Base-by-base conservation (phyloP, 1,284 basidiomycete species). In the Ceratorhiza oryzae-sativae region DNA sequence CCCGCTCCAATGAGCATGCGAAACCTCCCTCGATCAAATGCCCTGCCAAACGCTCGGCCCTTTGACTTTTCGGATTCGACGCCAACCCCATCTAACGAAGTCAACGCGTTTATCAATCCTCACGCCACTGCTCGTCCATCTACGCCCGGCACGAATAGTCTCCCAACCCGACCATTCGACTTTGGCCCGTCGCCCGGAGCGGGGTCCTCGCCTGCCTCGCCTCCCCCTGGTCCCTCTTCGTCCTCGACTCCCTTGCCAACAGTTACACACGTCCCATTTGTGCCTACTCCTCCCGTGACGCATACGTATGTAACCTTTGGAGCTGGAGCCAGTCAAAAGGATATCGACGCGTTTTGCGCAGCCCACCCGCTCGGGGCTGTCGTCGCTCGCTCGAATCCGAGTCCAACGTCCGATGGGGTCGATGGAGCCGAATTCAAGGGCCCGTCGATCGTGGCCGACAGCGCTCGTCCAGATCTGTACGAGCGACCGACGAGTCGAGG, bases 221-320 rank as follows among this genome's bases (percentile, higher is more conserved):
- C 41, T 15, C 48, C 39, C 2, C 25, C 36, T 6, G 46, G 20
- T 1, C 18, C 36, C 4, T 20, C 34, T 5, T 61, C 59, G 9
- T 27, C 41, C 18, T 39, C 56, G 32, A 41, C 34, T 12, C 56
- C 34, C 20, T 15, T 58, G 15, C 46, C 58, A n/a, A 25, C 42
- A 30, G 56, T 67, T 12, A 72, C 71, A 18, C 60, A 63, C 20
- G 42, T 72, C 20, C 27, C 48, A 27, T 67, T 56, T 30, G 56
- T 36, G 23, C 72, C 73, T 8, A 48, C 75, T 34, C 75, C 73
- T 86, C 82, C 90, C 34, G 84, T 93, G 76, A 79, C 87, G 1
- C 85, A 90, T 75, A 91, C 88, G 36, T 91, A 88, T 76, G 88
- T 94, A 15, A 90, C 92, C 0, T 92, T 95, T 76, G 93, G 92